Conservation (phyloP, 768 basidiomycete species). For the Tephrocybe rancida region DNA sequence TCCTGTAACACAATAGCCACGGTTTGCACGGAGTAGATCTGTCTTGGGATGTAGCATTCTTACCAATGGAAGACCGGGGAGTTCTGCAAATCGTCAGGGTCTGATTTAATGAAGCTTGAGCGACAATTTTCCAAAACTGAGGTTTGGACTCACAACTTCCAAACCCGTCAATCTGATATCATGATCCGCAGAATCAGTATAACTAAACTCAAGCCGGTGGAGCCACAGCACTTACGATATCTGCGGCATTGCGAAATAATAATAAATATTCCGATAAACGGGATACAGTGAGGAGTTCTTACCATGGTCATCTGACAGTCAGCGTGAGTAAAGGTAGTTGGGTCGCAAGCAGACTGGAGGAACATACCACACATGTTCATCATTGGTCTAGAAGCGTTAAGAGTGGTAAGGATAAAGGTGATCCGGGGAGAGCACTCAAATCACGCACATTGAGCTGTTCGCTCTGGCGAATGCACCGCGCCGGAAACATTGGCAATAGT, state of each 20-base stretch:
- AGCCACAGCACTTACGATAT: slow-evolving; percentile 28
- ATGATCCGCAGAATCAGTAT: background rate
- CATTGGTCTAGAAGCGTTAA: slow-evolving; percentile 61
- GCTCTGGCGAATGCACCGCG: slow-evolving; percentile 90
- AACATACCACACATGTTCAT: slow-evolving; percentile 79
- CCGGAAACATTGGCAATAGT: slow-evolving; percentile 87
- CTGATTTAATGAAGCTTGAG: slow-evolving; percentile 32
- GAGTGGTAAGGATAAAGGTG: background rate
- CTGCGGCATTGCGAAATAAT: slow-evolving; percentile 5
- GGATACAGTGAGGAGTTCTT: slow-evolving; percentile 22
- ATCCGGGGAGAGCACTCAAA: background rate
- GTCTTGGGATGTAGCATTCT: slow-evolving; percentile 15
- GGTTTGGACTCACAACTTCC: slow-evolving; percentile 66
- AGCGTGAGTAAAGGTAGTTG: background rate
- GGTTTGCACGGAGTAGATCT: background rate
- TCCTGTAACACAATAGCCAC: slow-evolving; percentile 39
- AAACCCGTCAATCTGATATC: slow-evolving; percentile 71
- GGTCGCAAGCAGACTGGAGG: background rate
- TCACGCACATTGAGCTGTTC: slow-evolving; percentile 84
- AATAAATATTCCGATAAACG: background rate
- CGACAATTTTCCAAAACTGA: background rate
- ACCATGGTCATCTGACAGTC: slow-evolving; percentile 77
- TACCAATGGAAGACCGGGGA: slow-evolving; percentile 76
- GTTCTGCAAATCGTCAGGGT: slow-evolving; percentile 78
- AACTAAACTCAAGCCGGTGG: slow-evolving; percentile 12